Conservation (phyloP, 1,139 yeast species). For the Taiozyma onychis region DNA sequence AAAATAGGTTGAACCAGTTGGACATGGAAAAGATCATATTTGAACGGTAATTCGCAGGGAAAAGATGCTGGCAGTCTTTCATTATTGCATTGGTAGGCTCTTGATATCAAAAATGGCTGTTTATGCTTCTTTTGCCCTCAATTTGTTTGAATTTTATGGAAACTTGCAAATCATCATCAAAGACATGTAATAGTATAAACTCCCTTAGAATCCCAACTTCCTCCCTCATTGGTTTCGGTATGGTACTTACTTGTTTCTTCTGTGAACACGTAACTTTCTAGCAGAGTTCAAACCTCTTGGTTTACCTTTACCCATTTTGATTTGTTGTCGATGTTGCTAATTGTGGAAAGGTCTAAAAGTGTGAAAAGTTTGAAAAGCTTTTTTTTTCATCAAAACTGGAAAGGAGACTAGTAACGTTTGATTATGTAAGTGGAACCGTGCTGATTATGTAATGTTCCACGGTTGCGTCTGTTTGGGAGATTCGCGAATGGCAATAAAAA, state of each 20-base stretch:
- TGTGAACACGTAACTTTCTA: conserved; percentile 99
- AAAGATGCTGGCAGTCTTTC: not conserved
- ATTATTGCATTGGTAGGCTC: not conserved
- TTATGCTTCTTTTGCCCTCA: not conserved
- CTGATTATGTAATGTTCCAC: not conserved
- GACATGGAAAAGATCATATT: no score
- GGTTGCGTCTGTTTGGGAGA: not conserved
- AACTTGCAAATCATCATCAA: not conserved
- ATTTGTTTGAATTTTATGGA: no score
- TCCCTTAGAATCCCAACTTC: not conserved
- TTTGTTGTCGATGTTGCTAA: conserved; percentile 14
- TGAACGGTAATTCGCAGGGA: no score
- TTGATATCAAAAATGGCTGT: not conserved
- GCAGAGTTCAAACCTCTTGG: conserved; percentile 99
- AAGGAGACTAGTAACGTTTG: no score
- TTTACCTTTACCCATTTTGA: conserved; percentile 83
- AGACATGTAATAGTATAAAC: not conserved
- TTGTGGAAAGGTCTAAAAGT: not conserved
- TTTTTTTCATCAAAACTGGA: not conserved
- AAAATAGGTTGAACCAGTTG: no score
- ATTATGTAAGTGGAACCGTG: no score
- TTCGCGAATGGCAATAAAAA: not conserved
- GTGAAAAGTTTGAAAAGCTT: not conserved
- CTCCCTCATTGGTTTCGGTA: not conserved
- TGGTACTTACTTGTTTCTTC: conserved; percentile 80